A percentile compares a stretch with the other conserved stretches of the same genome.
These are phyloP conservation scores for Ustilago nuda DNA, from an alignment of 1,284 basidiomycete species.

Conservation along the genomic window DNA sequence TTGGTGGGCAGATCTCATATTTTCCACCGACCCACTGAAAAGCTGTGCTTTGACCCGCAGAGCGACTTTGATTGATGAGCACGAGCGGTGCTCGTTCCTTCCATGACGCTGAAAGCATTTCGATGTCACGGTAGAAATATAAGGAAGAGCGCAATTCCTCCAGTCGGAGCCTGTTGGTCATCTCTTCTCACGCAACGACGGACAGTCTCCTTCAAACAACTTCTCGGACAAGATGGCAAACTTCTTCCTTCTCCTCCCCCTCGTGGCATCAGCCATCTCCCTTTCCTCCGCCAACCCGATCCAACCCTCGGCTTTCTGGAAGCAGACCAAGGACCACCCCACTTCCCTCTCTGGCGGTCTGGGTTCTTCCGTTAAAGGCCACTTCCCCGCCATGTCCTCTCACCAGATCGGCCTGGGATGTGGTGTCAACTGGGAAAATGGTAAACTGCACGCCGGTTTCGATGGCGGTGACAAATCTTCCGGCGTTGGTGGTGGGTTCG, in stretches of 20 bases:
- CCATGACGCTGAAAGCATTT: too few species aligned
- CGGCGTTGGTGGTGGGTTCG: slow-evolving; percentile 32
- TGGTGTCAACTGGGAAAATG: slow-evolving; percentile 29
- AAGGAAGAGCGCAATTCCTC: too few species aligned
- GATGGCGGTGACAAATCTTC: slow-evolving; percentile 25
- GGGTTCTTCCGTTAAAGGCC: slow-evolving; percentile 21
- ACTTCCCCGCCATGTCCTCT: slow-evolving; percentile 22
- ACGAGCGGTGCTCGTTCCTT: too few species aligned
- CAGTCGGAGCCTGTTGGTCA: too few species aligned
- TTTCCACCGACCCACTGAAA: neutral
- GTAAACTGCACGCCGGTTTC: slow-evolving; percentile 29
- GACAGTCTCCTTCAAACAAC: neutral
- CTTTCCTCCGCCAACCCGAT: neutral
- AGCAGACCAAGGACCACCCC: slow-evolving; percentile 4
- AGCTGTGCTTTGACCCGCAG: neutral
- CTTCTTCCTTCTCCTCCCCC: slow-evolving; percentile 12
- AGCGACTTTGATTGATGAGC: too few species aligned
- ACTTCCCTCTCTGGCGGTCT: slow-evolving; percentile 13
- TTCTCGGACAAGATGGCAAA: slow-evolving; percentile 5
- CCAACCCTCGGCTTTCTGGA: slow-evolving; percentile 9
- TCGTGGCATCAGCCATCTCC: slow-evolving; percentile 9
- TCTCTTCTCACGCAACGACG: too few species aligned
- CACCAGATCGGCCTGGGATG: slow-evolving; percentile 27
- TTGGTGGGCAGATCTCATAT: neutral
- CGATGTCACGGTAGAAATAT: too few species aligned